Conservation (phyloP, 1,284 basidiomycete species). For the Coriolopsis trogii region DNA sequence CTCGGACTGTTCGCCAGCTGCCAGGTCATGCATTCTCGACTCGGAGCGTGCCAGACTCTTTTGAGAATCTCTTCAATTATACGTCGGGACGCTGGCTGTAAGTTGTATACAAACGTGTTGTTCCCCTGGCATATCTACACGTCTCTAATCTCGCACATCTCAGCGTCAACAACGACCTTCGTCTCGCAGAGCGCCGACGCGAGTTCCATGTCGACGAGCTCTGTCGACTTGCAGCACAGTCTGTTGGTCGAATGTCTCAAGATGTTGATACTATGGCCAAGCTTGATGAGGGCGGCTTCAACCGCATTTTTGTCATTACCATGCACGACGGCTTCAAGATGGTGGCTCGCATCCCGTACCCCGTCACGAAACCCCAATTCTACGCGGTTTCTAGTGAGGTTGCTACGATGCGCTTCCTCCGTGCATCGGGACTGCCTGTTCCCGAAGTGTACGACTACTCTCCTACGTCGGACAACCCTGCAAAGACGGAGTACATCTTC, state of each 20-base stretch:
- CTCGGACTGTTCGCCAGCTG: too few relatives aligned
- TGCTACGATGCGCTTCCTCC: slow-evolving; percentile 51
- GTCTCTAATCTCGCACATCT: slow-evolving; percentile 30
- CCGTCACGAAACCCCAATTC: slow-evolving; percentile 44
- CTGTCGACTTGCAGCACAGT: slow-evolving; percentile 49
- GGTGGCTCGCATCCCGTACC: slow-evolving; percentile 53
- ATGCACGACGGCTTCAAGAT: slow-evolving; percentile 45
- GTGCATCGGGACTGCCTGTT: slow-evolving; percentile 47
- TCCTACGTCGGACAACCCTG: slow-evolving; percentile 48
- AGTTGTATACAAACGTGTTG: slow-evolving; percentile 36
- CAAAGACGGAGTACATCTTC: slow-evolving; percentile 53
- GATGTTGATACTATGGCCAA: slow-evolving; percentile 42
- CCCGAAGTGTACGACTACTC: slow-evolving; percentile 56
- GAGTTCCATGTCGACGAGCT: slow-evolving; percentile 45
- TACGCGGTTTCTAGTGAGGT: slow-evolving; percentile 54
- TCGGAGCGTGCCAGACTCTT: slow-evolving; percentile 33
- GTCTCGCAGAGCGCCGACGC: slow-evolving; percentile 44
- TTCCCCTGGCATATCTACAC: slow-evolving; percentile 29
- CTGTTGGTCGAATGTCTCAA: slow-evolving; percentile 37
- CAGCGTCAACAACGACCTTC: slow-evolving; percentile 48
- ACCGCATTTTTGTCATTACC: slow-evolving; percentile 49
- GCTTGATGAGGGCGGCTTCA: slow-evolving; percentile 49
- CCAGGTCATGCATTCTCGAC: slow-evolving; percentile 40
- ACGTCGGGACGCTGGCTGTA: slow-evolving; percentile 47
- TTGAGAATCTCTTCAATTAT: slow-evolving; percentile 44